Percentiles rank a stretch among this genome's conserved stretches.
Conservation (phyloP, 2,329 filamentous ascomycete species). For the Monosporascus sp. region DNA sequence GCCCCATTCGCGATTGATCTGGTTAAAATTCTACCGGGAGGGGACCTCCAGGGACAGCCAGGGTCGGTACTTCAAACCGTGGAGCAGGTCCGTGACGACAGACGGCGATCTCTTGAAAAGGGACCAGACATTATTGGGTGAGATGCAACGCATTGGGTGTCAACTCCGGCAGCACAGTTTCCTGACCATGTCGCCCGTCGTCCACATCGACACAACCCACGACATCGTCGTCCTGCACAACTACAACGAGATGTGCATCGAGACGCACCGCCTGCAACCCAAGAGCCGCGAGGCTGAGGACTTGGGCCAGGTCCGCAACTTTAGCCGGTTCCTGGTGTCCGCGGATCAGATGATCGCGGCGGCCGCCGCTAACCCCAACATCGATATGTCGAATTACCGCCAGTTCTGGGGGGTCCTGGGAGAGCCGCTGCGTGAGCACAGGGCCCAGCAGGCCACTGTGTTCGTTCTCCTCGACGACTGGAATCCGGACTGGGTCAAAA, state of each 20-base stretch:
- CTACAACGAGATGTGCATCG: not conserved
- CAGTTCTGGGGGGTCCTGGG: not conserved
- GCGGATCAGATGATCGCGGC: not conserved
- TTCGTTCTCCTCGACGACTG: not conserved
- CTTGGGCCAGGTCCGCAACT: not conserved
- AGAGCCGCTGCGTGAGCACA: not conserved
- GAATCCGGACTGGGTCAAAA: not conserved
- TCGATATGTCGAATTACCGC: not conserved
- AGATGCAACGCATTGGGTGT: not conserved
- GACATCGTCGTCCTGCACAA: not conserved
- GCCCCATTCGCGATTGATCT: not conserved
- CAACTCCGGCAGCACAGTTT: not conserved
- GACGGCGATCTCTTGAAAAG: not conserved
- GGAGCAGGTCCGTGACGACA: not conserved
- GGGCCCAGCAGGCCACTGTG: not conserved
- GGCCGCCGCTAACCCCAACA: not conserved
- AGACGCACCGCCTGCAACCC: not conserved
- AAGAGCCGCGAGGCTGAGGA: not conserved
- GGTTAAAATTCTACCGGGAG: not conserved
- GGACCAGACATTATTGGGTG: not conserved
- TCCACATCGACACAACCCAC: not conserved
- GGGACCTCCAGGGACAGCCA: not conserved
- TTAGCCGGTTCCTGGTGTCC: not conserved
- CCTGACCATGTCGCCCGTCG: not conserved
- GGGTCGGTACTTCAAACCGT: not conserved